phyloP scores from a whole-genome alignment of 805 yeast species.

The Spencermartinsiella europaea region DNA sequence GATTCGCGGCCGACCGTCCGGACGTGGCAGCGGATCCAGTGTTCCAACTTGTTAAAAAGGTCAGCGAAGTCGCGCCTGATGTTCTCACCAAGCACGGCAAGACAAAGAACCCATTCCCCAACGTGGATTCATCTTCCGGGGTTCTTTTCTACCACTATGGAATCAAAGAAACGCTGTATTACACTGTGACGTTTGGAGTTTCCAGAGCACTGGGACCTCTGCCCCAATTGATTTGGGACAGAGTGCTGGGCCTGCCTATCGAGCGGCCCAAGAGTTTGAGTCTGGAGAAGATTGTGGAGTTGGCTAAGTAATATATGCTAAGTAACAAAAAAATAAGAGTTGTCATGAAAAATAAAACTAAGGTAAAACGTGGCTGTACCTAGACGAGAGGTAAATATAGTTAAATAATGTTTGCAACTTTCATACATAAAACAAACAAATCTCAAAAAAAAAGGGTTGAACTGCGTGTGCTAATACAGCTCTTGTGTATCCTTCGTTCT shows the following conservation, averaged over 20 bases:
- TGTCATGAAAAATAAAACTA: background rate
- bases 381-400: too few species aligned
- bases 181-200: conserved; percentile 79
- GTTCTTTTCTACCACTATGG: conserved; percentile 78
- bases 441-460: too few species aligned
- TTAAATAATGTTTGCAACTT: too few species aligned
- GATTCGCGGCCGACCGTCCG: conserved; percentile 56
- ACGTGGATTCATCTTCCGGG: conserved; percentile 77
- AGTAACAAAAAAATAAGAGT: background rate
- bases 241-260: conserved; percentile 70
- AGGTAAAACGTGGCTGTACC: too few species aligned
- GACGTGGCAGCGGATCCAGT: conserved; percentile 57
- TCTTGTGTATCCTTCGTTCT: too few species aligned
- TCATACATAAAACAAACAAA: too few species aligned
- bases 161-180: conserved; percentile 63
- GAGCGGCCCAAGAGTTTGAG: conserved; percentile 69
- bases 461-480: too few species aligned
- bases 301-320: too few species aligned
- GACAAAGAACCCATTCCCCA: conserved; percentile 82
- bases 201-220: conserved; percentile 76
- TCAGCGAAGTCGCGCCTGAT: conserved; percentile 67
- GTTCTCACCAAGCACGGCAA: conserved; percentile 75
- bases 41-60: conserved; percentile 60
- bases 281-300: conserved; percentile 34
- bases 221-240: conserved; percentile 74